Conservation (phyloP, 129 eudicot genomes). For the Ambrosia trifida region DNA sequence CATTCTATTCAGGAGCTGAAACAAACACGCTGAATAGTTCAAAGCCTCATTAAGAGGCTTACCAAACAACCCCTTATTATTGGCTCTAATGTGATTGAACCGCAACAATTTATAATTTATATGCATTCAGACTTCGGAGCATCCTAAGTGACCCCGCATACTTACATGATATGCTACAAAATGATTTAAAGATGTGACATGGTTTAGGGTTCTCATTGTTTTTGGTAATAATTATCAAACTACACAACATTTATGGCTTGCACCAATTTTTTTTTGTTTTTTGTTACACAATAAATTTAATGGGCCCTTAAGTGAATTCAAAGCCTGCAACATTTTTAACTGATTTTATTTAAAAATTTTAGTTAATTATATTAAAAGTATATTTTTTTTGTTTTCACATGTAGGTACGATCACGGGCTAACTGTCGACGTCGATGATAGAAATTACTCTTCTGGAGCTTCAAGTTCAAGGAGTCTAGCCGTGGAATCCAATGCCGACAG, state of each 20-base stretch:
- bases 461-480: constrained; percentile 43
- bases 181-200: neutral
- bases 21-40: too few species aligned
- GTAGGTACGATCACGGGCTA: constrained; percentile 58
- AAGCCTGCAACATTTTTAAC: neutral
- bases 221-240: constrained; percentile 1
- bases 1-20: too few species aligned
- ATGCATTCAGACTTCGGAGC: too few species aligned
- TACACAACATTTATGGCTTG: neutral
- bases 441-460: constrained; percentile 62
- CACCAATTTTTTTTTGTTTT: neutral
- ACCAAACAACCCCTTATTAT: too few species aligned
- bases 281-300: neutral
- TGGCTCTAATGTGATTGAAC: neutral
- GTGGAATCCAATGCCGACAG: constrained; percentile 45
- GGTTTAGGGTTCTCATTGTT: neutral
- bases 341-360: neutral
- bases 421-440: constrained; percentile 46
- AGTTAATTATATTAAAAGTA: neutral
- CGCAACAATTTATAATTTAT: neutral
- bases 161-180: neutral
- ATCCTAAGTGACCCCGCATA: neutral
- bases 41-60: too few species aligned
- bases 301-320: neutral
- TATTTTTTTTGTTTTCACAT: constrained; percentile 11